Base-by-base conservation (phyloP, 306 rosid species). In the Styphnolobium japonicum region DNA sequence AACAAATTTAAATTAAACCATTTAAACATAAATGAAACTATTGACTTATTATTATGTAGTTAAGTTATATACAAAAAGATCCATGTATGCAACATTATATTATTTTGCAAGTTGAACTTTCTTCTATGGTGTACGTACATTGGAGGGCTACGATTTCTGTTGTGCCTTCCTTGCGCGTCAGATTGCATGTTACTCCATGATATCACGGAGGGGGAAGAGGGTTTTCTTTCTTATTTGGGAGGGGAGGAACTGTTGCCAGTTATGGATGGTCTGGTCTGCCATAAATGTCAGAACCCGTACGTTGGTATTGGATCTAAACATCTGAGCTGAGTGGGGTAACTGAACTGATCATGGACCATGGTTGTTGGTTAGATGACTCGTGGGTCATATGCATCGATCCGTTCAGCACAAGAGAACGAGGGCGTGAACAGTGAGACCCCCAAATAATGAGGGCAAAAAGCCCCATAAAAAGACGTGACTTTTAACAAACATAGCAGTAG, bases 391-490 rank as follows among this genome's bases (percentile, higher is more conserved):
- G 34, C 27, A 40, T 31, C 15, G 4, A 43, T n/a, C n/a, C n/a
- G n/a, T n/a, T 81, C 82, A 64, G 55, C 74, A 80, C 73, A 72
- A 78, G 82, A 86, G 78, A 83, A 80, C 81, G 62, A 80, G 78
- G 85, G 65, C 7, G 9, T 2, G 7, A 36, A 10, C 27, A 22
- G 52, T 19, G 51, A 63, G 56, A 10, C 46, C 61, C 74, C 70
- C 66, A 71, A 65, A 73, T 83, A 65, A 73, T 78, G 62, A 73
- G 57, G 34, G 15, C 75, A 71, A 79, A 73, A 75, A 33, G 85
- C 23, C 22, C 33, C 87, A 78, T 87, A n/a, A 82, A 89, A 89
- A 83, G 82, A 79, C 43, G 89, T 67, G 85, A 27, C 3, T 62
- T 67, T 74, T 49, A 86, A 71, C 85, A 49, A 83, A 52, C 82